A percentile compares a stretch with the other conserved stretches of the same genome.
Evolutionary conservation across 192 early-diverging fungal genomes (phyloP).

Genomic region (Chytriomyces hyalinus): DNA sequence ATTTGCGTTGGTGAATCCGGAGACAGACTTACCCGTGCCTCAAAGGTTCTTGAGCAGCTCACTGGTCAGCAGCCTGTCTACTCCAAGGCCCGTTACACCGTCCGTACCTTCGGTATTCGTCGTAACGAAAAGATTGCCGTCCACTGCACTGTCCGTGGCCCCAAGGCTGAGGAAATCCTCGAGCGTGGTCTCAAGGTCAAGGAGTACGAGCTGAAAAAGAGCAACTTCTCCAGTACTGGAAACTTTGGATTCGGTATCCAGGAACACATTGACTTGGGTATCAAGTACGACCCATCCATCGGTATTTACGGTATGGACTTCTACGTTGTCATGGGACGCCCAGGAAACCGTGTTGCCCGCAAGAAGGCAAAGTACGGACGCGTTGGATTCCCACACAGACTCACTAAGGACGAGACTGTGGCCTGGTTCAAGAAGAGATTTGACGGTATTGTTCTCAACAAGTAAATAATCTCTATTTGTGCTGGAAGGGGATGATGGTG

Average conservation of each 20-base stretch:
- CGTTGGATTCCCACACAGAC: constrained; percentile 89
- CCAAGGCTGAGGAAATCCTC: constrained; percentile 95
- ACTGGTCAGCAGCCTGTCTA: constrained; percentile 98
- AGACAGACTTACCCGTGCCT: constrained; percentile 98
- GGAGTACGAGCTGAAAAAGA: constrained; percentile 95
- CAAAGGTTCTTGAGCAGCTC: constrained; percentile 99
- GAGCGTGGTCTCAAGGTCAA: constrained; percentile 99
- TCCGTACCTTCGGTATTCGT: constrained; percentile 99
- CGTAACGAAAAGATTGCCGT: constrained; percentile 99
- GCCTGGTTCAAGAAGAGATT: constrained; percentile 98
- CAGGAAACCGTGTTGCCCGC: constrained; percentile 93
- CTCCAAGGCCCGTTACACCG: constrained; percentile 99
- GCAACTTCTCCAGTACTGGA: constrained; percentile 97
- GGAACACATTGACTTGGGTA: constrained; percentile 99
- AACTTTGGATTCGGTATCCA: constrained; percentile 99
- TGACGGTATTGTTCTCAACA: constrained; percentile 86
- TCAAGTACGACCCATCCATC: constrained; percentile 99
- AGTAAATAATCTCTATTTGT: constrained; percentile 56
- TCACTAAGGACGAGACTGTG: constrained; percentile 94
- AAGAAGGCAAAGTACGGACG: constrained; percentile 85
- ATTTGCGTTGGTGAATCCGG: constrained; percentile 99
- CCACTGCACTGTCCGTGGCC: constrained; percentile 97
- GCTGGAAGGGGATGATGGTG: too few relatives aligned
- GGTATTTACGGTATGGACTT: constrained; percentile 97
- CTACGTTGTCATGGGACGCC: constrained; percentile 98